Percentiles rank a stretch among this genome's conserved stretches.
Evolutionary conservation across 1,284 basidiomycete species (phyloP).

Genomic region (Bjerkandera adusta): DNA sequence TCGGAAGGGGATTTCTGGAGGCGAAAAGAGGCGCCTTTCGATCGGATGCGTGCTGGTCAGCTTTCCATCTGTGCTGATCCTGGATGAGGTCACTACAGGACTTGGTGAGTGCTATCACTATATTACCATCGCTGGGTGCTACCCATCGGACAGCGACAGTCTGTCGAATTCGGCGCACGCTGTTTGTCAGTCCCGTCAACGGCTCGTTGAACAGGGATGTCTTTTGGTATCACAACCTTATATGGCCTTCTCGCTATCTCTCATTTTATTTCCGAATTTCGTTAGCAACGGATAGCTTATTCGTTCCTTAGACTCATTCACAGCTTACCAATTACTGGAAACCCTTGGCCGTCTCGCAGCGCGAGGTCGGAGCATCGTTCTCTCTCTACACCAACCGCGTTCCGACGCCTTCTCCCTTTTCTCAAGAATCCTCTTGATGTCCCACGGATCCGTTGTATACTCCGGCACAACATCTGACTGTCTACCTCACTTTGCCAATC

Average conservation of each 20-base stretch:
- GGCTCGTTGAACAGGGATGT: too few relatives aligned
- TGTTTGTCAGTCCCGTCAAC: too few relatives aligned
- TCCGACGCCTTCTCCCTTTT: constrained; percentile 49
- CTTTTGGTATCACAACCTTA: too few relatives aligned
- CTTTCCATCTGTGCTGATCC: constrained; percentile 44
- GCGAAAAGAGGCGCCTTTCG: constrained; percentile 43
- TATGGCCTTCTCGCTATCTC: too few relatives aligned
- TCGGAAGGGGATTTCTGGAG: constrained; percentile 48
- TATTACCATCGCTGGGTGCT: not conserved
- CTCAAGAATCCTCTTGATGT: constrained; percentile 41
- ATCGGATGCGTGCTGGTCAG: constrained; percentile 35
- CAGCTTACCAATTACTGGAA: constrained; percentile 44
- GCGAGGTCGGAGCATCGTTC: constrained; percentile 43
- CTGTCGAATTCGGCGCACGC: too few relatives aligned
- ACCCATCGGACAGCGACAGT: too few relatives aligned
- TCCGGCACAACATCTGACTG: constrained; percentile 9
- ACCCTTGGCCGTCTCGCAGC: constrained; percentile 44
- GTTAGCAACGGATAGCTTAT: not conserved
- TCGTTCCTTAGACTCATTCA: constrained; percentile 37
- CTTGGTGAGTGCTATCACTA: too few relatives aligned
- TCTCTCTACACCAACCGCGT: constrained; percentile 50
- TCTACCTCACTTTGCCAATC: constrained; percentile 4
- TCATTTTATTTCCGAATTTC: not conserved
- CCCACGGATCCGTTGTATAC: constrained; percentile 12
- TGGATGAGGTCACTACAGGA: constrained; percentile 45